Evolutionary conservation across 495 filamentous ascomycete genomes (phyloP).

Genomic region (Penicillium paxilli): DNA sequence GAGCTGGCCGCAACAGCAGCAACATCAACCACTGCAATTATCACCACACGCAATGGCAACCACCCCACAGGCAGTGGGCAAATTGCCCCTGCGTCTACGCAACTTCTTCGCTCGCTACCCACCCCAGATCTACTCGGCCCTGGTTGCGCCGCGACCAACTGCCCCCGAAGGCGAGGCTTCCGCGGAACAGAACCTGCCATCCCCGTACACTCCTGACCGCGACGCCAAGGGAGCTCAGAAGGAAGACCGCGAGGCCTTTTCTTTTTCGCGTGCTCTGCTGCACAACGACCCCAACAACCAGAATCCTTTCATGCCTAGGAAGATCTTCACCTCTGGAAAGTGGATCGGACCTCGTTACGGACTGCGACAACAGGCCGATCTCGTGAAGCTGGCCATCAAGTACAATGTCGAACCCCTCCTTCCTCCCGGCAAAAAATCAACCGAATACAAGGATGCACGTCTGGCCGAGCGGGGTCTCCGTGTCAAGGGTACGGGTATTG

Average conservation of each 20-base stretch:
- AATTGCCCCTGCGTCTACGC: constrained; percentile 66
- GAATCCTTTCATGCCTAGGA: constrained; percentile 76
- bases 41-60: constrained; percentile 28
- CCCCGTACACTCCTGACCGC: constrained; percentile 48
- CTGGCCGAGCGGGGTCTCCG: constrained; percentile 70
- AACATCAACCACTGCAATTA: neutral
- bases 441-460: constrained; percentile 63
- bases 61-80: constrained; percentile 13
- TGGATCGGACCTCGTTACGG: constrained; percentile 83
- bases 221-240: constrained; percentile 44
- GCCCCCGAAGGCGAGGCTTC: constrained; percentile 26
- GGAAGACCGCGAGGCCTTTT: constrained; percentile 33
- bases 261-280: constrained; percentile 37
- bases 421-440: constrained; percentile 74
- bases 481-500: constrained; percentile 87
- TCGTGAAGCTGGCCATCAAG: constrained; percentile 80
- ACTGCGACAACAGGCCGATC: constrained; percentile 83
- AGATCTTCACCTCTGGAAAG: constrained; percentile 68
- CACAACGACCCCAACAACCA: constrained; percentile 34
- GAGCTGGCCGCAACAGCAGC: neutral
- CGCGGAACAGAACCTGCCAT: constrained; percentile 31
- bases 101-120: constrained; percentile 90
- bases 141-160: constrained; percentile 42
- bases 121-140: constrained; percentile 52
- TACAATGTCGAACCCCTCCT: constrained; percentile 83